Conservation (phyloP, 495 filamentous ascomycete genomes). For the Podospora pseudopauciseta region DNA sequence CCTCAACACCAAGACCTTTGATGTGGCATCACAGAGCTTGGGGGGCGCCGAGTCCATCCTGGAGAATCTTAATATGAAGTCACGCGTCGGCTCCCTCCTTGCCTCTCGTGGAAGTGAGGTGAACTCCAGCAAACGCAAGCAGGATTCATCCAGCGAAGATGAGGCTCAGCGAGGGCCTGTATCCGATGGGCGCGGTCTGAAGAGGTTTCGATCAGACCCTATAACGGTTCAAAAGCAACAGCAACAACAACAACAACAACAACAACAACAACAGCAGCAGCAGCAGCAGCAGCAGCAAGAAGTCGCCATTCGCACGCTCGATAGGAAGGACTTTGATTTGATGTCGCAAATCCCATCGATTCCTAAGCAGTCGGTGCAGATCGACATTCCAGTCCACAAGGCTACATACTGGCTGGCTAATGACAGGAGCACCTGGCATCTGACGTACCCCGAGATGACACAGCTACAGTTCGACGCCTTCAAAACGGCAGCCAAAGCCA, state of each 20-base stretch:
- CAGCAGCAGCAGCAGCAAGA: slow-evolving; percentile 7
- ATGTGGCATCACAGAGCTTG: slow-evolving; percentile 42
- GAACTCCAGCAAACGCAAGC: slow-evolving; percentile 46
- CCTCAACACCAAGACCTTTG: slow-evolving; percentile 36
- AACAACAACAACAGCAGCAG: slow-evolving; percentile 5
- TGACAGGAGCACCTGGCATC: slow-evolving; percentile 49
- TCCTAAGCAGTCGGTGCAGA: slow-evolving; percentile 36
- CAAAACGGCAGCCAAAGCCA: slow-evolving; percentile 36
- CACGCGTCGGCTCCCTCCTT: slow-evolving; percentile 26
- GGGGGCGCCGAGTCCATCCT: slow-evolving; percentile 43
- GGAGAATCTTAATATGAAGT: slow-evolving; percentile 43
- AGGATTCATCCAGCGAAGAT: slow-evolving; percentile 35
- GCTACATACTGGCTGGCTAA: slow-evolving; percentile 48
- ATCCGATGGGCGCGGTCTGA: slow-evolving; percentile 38
- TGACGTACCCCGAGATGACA: slow-evolving; percentile 54
- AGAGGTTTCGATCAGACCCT: slow-evolving; percentile 43
- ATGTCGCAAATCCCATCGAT: slow-evolving; percentile 39
- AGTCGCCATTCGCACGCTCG: slow-evolving; percentile 13
- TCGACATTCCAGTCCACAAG: slow-evolving; percentile 47
- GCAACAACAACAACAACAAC: slow-evolving; percentile 15
- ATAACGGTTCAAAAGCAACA: slow-evolving; percentile 2
- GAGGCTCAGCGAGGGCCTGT: slow-evolving; percentile 27
- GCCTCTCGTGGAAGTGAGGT: slow-evolving; percentile 23
- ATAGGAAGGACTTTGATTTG: slow-evolving; percentile 35
- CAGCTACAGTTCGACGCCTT: slow-evolving; percentile 47